Conservation (phyloP, 352 stramenopile genomes). For the Globisporangium uncinulatum region DNA sequence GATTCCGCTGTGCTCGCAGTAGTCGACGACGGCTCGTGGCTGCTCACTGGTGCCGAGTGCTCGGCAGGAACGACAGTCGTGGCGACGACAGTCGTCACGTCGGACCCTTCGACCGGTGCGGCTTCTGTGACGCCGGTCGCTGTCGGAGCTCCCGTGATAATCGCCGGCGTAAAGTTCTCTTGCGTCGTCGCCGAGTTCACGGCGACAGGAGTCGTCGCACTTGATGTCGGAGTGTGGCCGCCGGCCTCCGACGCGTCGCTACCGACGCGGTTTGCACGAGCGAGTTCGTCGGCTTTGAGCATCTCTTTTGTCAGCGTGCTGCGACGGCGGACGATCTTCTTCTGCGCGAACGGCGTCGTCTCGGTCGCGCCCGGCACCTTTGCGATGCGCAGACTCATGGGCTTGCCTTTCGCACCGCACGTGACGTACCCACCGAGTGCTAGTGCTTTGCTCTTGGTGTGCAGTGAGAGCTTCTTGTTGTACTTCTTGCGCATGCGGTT, state of each 20-base stretch:
- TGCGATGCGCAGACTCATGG: conserved; percentile 35
- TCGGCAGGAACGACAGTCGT: background rate
- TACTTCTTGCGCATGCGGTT: conserved; percentile 68
- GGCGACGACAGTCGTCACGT: background rate
- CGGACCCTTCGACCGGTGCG: background rate
- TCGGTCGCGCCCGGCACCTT: conserved; percentile 20
- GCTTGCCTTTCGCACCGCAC: conserved; percentile 32
- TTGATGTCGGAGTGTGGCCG: conserved; percentile 36
- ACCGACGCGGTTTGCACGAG: conserved; percentile 30
- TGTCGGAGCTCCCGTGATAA: too few relatives aligned
- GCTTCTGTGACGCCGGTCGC: background rate
- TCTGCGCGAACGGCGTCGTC: conserved; percentile 41
- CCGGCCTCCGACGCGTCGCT: conserved; percentile 46
- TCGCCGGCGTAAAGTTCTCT: background rate
- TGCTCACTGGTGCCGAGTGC: background rate
- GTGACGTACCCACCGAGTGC: conserved; percentile 37
- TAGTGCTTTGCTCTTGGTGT: conserved; percentile 45
- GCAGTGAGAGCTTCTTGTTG: conserved; percentile 50
- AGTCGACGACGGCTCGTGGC: background rate
- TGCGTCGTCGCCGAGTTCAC: background rate
- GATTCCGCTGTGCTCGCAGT: conserved; percentile 4
- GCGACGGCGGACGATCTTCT: conserved; percentile 36
- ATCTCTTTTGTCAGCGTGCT: conserved; percentile 25
- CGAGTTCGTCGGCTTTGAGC: conserved; percentile 41
- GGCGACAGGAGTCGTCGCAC: conserved; percentile 14